Percentiles rank a stretch among this genome's conserved stretches.
phyloP scores from a whole-genome alignment of 108 stramenopile species.

The Discostella pseudostelligera region DNA sequence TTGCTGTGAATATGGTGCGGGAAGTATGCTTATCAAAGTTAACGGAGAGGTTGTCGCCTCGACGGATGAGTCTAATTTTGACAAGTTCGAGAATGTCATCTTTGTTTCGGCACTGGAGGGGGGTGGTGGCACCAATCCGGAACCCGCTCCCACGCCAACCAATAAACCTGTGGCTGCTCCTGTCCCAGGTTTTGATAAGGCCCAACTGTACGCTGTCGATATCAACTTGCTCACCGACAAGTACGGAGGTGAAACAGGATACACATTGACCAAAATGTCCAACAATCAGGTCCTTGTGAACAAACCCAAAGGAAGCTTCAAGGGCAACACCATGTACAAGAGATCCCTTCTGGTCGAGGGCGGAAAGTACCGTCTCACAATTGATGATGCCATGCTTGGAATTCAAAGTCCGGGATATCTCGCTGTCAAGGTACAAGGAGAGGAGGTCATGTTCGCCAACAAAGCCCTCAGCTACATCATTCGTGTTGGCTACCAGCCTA shows the following conservation, averaged over 20 bases:
- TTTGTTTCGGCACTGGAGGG: no score
- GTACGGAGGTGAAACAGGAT: slow-evolving; percentile 26
- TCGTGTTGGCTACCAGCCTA: slow-evolving; percentile 7
- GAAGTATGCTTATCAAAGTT: slow-evolving; percentile 9
- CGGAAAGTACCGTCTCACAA: slow-evolving; percentile 6
- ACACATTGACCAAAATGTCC: background rate
- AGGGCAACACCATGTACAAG: background rate
- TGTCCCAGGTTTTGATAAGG: no score
- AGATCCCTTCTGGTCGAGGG: background rate
- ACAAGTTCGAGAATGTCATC: no score
- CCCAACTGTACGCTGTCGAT: slow-evolving; percentile 2
- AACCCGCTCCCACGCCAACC: no score
- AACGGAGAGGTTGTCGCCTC: slow-evolving; percentile 4
- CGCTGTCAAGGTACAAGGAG: slow-evolving; percentile 19
- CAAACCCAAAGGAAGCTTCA: background rate
- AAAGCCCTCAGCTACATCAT: slow-evolving; percentile 13
- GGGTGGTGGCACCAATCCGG: no score
- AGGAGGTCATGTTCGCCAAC: slow-evolving; percentile 21
- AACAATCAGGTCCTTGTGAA: background rate
- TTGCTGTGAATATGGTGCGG: slow-evolving; percentile 13
- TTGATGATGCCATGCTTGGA: slow-evolving; percentile 11
- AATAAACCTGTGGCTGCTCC: no score
- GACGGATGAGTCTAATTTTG: slow-evolving; percentile 7
- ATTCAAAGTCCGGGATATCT: slow-evolving; percentile 15
- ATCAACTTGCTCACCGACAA: slow-evolving; percentile 26